Base-by-base conservation (phyloP, 495 filamentous ascomycete species). In the Aspergillus cavernicola region DNA sequence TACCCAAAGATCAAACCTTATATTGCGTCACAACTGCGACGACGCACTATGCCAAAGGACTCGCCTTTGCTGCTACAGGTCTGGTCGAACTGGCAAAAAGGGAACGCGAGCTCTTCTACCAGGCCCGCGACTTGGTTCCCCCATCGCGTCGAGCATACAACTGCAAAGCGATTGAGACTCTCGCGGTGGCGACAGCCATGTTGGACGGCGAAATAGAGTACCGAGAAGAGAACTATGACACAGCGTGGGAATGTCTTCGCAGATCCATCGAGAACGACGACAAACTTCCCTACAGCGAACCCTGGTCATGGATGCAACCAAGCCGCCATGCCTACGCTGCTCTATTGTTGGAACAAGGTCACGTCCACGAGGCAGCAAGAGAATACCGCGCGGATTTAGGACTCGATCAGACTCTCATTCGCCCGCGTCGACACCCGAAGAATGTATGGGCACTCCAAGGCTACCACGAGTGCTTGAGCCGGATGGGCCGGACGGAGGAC, bases 141-240 rank as follows among this genome's bases (percentile, higher is more conserved):
- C 5, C 59, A 0, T 79, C 77, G 0, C 77, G 86, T 18, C 85
- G 76, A 1, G 53, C 83, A 1, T 88, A 86, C 66, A 85, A 85
- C 61, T 86, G 87, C 57, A 82, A 71, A 1, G 82, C 78, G 33
- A 55, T 65, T 10, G 81, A 85, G 55, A 82, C 87, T 36, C 65
- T 89, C 1, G 60, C 57, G 9, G 68, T 89, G 5, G 84, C 78
- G 0, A 63, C 65, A 10, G 77, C 78, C 13, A 87, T 89, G 84
- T 67, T 88, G 1, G 77, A 85, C 35, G 86, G 85, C 2, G 86
- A 89, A 55, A 68, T 89, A 9, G 77, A 80, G 24, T 89, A 88
- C 57, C 83, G 85, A 4, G 66, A 68, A 2, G 77, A 73, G 0
- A 78, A 83, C 26, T 70, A 75, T 32, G 73, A 80, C 0, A 7